These are phyloP conservation scores for Ascochyta rabiei DNA, from an alignment of 2,329 filamentous ascomycete species.

Conservation along the genomic window DNA sequence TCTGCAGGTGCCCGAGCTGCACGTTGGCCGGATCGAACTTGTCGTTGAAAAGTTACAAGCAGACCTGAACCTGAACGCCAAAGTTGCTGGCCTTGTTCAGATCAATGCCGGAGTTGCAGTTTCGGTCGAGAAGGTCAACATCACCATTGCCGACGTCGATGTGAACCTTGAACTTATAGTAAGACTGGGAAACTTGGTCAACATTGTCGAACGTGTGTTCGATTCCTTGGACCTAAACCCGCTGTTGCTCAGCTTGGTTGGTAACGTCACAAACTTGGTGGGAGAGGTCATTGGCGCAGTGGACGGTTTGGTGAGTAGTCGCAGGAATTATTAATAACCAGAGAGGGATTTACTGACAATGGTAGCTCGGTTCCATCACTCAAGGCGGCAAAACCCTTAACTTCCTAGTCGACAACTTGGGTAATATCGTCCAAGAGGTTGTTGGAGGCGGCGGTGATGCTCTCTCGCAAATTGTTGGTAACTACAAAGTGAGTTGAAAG, in stretches of 20 bases:
- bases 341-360: neutral
- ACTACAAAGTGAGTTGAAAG: conserved; percentile 51
- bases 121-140: conserved; percentile 59
- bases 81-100: conserved; percentile 63
- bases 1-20: conserved; percentile 63
- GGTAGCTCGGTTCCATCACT: conserved; percentile 60
- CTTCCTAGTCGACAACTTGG: conserved; percentile 66
- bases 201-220: conserved; percentile 67
- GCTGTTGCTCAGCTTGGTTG: conserved; percentile 62
- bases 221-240: conserved; percentile 66
- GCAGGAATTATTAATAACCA: neutral
- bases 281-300: conserved; percentile 62
- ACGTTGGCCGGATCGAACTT: conserved; percentile 65
- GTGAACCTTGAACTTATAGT: conserved; percentile 66
- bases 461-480: conserved; percentile 62
- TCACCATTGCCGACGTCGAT: conserved; percentile 66
- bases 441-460: conserved; percentile 53
- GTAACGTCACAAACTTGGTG: conserved; percentile 60
- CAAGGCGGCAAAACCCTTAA: conserved; percentile 61
- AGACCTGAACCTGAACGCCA: conserved; percentile 65
- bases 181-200: conserved; percentile 64
- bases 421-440: conserved; percentile 67
- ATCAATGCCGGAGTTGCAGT: conserved; percentile 58
- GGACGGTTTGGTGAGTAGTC: conserved; percentile 54
- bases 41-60: conserved; percentile 64